A percentile compares a stretch with the other conserved stretches of the same genome.
These are phyloP conservation scores for Nitzschia palea DNA, from an alignment of 108 stramenopile species.

Conservation along the genomic window DNA sequence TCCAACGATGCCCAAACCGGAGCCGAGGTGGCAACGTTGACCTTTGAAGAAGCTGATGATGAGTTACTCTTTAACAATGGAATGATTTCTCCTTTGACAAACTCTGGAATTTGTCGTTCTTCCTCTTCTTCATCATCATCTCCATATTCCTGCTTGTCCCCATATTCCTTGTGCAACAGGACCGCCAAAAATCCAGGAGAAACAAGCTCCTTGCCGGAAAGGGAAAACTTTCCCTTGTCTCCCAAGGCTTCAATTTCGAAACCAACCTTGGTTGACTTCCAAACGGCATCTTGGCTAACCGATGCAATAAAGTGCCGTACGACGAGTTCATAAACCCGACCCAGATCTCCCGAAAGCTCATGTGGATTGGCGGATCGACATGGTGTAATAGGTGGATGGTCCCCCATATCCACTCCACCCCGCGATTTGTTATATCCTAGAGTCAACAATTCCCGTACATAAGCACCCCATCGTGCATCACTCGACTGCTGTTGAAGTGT, in stretches of 20 bases:
- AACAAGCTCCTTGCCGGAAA: conserved; percentile 76
- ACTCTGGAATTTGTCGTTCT: conserved; percentile 75
- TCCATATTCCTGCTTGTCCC: conserved; percentile 61
- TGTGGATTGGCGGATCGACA: conserved; percentile 56
- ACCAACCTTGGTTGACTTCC: conserved; percentile 71
- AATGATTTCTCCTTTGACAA: conserved; percentile 68
- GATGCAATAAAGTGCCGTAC: conserved; percentile 88
- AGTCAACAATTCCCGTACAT: conserved; percentile 62
- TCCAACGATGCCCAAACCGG: conserved; percentile 64
- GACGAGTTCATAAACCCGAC: conserved; percentile 85
- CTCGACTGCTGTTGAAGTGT: conserved; percentile 72
- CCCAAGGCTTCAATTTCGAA: conserved; percentile 70
- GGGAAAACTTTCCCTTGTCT: conserved; percentile 68
- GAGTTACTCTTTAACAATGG: conserved; percentile 35
- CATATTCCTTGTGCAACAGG: conserved; percentile 77
- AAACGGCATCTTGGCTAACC: conserved; percentile 86
- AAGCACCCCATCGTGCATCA: conserved; percentile 73
- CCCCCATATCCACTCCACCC: conserved; percentile 88
- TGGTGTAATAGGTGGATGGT: conserved; percentile 88
- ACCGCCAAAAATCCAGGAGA: conserved; percentile 82
- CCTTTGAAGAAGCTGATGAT: conserved; percentile 38
- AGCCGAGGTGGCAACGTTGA: conserved; percentile 41
- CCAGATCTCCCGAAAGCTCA: conserved; percentile 79
- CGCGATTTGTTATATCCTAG: conserved; percentile 53
- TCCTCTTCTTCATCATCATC: conserved; percentile 77